A percentile compares a stretch with the other conserved stretches of the same genome.
phyloP scores from a whole-genome alignment of 2,329 filamentous ascomycete species.

The Grosmannia penicillata region DNA sequence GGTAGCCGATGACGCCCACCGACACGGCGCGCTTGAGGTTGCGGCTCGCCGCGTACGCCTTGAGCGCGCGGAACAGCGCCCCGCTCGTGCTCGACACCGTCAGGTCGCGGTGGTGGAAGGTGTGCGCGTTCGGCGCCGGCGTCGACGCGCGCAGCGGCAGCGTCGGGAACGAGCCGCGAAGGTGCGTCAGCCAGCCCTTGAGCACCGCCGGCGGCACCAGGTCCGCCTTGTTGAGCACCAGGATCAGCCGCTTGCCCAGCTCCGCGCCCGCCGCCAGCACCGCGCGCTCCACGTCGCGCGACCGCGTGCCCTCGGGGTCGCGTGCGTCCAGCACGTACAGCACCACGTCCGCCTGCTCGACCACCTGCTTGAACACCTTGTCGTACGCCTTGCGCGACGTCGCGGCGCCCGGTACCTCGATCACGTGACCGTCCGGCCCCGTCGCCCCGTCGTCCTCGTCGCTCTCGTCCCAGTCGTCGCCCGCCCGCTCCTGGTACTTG shows the following conservation, averaged over 20 bases:
- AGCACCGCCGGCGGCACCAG: constrained; percentile 70
- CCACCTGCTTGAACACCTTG: constrained; percentile 89
- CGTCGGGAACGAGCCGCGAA: constrained; percentile 82
- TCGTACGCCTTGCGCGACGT: constrained; percentile 78
- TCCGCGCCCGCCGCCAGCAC: constrained; percentile 67
- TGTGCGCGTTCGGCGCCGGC: constrained; percentile 71
- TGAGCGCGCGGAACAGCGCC: constrained; percentile 75
- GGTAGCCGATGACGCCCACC: constrained; percentile 88
- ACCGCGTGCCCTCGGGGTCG: constrained; percentile 81
- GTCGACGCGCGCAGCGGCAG: constrained; percentile 75
- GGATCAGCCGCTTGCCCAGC: constrained; percentile 66
- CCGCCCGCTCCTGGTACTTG: constrained; percentile 30
- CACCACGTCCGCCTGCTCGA: constrained; percentile 77
- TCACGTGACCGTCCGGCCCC: constrained; percentile 26
- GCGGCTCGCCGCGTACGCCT: constrained; percentile 70
- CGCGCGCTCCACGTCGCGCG: constrained; percentile 77
- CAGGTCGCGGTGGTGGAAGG: constrained; percentile 82
- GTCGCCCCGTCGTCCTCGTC: constrained; percentile 31
- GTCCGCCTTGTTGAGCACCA: constrained; percentile 93
- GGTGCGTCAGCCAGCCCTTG: constrained; percentile 69
- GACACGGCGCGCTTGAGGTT: constrained; percentile 81
- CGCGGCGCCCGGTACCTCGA: constrained; percentile 34
- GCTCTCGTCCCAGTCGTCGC: constrained; percentile 22
- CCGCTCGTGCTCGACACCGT: constrained; percentile 76
- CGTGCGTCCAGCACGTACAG: constrained; percentile 88